Conservation (phyloP, 129 eudicot species). For the Escallonia herrerae region DNA sequence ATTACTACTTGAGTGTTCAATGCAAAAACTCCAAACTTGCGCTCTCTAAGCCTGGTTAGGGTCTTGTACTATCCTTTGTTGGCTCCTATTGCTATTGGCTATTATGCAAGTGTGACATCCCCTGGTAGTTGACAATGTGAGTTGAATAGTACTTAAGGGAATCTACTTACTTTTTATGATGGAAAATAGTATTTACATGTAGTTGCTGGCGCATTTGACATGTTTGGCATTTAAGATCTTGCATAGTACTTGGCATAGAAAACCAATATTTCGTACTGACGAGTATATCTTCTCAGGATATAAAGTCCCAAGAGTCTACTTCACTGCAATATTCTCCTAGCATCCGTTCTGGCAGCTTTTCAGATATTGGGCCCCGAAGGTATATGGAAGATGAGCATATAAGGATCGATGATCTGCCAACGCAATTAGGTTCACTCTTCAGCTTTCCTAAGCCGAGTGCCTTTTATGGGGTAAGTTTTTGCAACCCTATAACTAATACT, state of each 20-base stretch:
- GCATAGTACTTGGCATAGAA: neutral
- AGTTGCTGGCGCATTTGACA: no score
- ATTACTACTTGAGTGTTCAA: no score
- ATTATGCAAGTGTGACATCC: no score
- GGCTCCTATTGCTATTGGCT: no score
- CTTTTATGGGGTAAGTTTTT: slow-evolving; percentile 58
- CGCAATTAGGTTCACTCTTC: slow-evolving; percentile 42
- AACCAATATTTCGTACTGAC: neutral
- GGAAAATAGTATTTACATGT: no score
- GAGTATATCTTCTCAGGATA: slow-evolving; percentile 31
- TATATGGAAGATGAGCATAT: slow-evolving; percentile 89
- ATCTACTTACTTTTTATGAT: no score
- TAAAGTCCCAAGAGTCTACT: slow-evolving; percentile 37
- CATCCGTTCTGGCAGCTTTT: slow-evolving; percentile 73
- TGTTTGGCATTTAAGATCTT: no score
- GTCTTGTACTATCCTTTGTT: no score
- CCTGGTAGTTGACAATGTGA: no score
- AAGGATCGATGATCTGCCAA: slow-evolving; percentile 61
- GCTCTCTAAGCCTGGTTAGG: no score
- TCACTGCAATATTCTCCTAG: slow-evolving; percentile 38
- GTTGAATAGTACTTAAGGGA: no score
- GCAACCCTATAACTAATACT: neutral
- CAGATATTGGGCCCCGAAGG: slow-evolving; percentile 77
- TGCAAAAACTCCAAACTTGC: no score
- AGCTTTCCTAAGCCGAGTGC: slow-evolving; percentile 57